Evolutionary conservation across 2,329 filamentous ascomycete genomes (phyloP).

Genomic region (Neopestalotiopsis rosae): DNA sequence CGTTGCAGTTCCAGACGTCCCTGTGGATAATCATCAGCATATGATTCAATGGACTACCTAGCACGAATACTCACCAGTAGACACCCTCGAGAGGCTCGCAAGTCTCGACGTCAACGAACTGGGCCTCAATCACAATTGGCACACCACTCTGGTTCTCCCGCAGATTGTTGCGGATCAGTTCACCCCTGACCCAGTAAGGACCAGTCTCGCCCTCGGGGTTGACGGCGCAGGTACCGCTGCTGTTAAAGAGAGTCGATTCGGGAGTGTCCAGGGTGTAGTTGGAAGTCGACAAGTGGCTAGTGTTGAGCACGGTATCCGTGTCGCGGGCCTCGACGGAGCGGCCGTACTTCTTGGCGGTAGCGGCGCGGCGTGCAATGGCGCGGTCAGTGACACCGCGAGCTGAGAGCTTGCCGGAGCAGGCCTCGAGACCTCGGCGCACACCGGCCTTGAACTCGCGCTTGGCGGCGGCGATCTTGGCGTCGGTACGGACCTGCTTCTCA

Average conservation of each 20-base stretch:
- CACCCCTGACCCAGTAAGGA: slow-evolving; percentile 59
- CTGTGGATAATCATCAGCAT: not conserved
- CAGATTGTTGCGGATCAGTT: slow-evolving; percentile 54
- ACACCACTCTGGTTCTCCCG: slow-evolving; percentile 53
- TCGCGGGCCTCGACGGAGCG: slow-evolving; percentile 31
- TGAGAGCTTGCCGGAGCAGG: slow-evolving; percentile 8
- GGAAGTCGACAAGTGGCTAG: slow-evolving; percentile 35
- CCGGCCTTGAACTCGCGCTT: slow-evolving; percentile 1
- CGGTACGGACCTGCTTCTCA: not conserved
- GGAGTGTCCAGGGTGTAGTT: slow-evolving; percentile 40
- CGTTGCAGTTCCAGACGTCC: slow-evolving; percentile 56
- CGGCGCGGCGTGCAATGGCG: slow-evolving; percentile 7
- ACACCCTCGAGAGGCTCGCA: slow-evolving; percentile 54
- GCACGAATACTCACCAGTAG: slow-evolving; percentile 35
- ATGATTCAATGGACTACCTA: not conserved
- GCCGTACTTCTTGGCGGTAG: not conserved
- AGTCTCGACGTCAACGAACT: slow-evolving; percentile 58
- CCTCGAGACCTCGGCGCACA: slow-evolving; percentile 4
- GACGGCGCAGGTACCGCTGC: slow-evolving; percentile 52
- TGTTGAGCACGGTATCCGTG: slow-evolving; percentile 30
- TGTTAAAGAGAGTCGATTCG: slow-evolving; percentile 44
- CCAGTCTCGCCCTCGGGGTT: slow-evolving; percentile 58
- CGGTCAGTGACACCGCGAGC: not conserved
- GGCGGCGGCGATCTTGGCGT: not conserved
- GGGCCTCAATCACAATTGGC: slow-evolving; percentile 55